These are phyloP conservation scores for Gracilariopsis chorda DNA, from an alignment of 23 red algal genomes.

Conservation along the genomic window DNA sequence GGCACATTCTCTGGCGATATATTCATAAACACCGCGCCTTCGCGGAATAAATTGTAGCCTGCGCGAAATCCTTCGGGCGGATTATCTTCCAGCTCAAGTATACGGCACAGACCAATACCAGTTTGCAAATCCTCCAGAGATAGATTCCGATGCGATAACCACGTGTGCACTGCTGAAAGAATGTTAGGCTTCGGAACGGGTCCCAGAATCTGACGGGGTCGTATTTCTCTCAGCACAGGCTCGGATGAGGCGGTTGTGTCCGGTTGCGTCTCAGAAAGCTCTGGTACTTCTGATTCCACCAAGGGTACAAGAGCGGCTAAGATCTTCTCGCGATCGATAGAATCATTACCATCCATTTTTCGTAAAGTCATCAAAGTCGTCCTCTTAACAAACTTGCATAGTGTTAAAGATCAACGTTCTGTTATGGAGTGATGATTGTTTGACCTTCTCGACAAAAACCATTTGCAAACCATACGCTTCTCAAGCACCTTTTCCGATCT, in stretches of 20 bases:
- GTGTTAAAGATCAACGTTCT: too few relatives aligned
- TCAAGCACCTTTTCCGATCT: too few relatives aligned
- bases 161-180: neutral
- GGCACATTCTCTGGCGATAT: neutral
- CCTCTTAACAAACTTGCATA: too few relatives aligned
- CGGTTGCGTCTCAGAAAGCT: neutral
- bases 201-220: neutral
- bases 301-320: neutral
- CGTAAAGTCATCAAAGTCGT: too few relatives aligned
- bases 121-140: neutral
- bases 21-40: neutral
- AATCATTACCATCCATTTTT: neutral
- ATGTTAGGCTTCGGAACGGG: neutral
- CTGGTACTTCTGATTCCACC: neutral
- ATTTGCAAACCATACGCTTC: too few relatives aligned
- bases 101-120: neutral
- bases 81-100: neutral
- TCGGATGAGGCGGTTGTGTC: neutral
- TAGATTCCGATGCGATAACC: neutral
- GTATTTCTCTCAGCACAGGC: neutral
- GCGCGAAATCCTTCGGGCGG: neutral
- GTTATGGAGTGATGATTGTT: too few relatives aligned
- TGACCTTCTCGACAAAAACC: too few relatives aligned
- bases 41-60: neutral
- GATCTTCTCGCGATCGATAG: neutral